These are phyloP conservation scores for Sodiomyces alkalinus DNA, from an alignment of 2,329 filamentous ascomycete species.

Conservation along the genomic window DNA sequence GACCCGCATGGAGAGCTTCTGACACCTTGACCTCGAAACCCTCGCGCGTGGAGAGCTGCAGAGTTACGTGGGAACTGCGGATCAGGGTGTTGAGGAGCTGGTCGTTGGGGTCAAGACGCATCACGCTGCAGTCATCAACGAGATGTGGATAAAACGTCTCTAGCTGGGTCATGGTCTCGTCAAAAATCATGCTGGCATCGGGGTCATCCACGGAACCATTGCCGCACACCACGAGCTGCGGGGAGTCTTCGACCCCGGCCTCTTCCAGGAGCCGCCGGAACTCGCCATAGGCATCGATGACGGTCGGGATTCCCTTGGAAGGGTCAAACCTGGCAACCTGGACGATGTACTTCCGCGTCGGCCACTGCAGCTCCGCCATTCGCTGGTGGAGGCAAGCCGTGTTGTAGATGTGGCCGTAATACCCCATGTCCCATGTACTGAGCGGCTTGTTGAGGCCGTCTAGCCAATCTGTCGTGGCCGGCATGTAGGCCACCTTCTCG, in stretches of 20 bases:
- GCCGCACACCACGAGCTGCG: constrained; percentile 63
- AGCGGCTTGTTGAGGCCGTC: constrained; percentile 70
- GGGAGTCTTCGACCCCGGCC: constrained; percentile 33
- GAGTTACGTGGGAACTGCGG: constrained; percentile 53
- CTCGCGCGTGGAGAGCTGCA: constrained; percentile 69
- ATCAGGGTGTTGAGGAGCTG: constrained; percentile 67
- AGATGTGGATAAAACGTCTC: constrained; percentile 47
- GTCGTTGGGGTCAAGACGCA: constrained; percentile 64
- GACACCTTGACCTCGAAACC: constrained; percentile 82
- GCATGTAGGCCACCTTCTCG: constrained; percentile 58
- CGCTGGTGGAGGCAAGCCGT: constrained; percentile 40
- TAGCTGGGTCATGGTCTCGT: constrained; percentile 54
- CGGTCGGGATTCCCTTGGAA: constrained; percentile 66
- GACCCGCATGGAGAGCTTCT: constrained; percentile 66
- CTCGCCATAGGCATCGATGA: constrained; percentile 60
- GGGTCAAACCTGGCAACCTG: constrained; percentile 76
- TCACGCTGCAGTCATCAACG: constrained; percentile 52
- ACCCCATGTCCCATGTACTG: constrained; percentile 52
- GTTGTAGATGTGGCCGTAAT: constrained; percentile 64
- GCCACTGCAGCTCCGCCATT: constrained; percentile 44
- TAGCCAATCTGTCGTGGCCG: constrained; percentile 71
- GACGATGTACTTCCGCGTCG: constrained; percentile 54
- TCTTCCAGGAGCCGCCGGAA: constrained; percentile 48
- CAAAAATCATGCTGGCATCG: constrained; percentile 57
- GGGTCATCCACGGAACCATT: constrained; percentile 73